Conservation (phyloP, 2,329 filamentous ascomycete genomes). For the Botrytis squamosa region DNA sequence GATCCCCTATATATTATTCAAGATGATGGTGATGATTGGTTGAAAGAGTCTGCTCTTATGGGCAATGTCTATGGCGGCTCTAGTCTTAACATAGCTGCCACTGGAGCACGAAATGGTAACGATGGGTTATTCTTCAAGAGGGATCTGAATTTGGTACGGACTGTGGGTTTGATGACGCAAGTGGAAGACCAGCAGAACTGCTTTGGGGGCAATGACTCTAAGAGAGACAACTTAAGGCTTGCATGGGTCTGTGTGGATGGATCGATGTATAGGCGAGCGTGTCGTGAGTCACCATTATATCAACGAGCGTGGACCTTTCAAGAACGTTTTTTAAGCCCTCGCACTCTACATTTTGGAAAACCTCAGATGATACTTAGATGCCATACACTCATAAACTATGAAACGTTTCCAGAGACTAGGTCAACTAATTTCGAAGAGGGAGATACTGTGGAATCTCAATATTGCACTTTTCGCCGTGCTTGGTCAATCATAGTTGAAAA, state of each 20-base stretch:
- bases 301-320: neutral
- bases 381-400: neutral
- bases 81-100: neutral
- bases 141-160: neutral
- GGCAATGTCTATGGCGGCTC: neutral
- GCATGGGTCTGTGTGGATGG: neutral
- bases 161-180: neutral
- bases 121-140: neutral
- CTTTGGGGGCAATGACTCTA: neutral
- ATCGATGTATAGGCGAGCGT: neutral
- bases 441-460: neutral
- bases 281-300: neutral
- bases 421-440: neutral
- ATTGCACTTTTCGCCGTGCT: neutral
- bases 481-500: neutral
- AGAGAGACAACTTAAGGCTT: neutral
- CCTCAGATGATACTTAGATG: neutral
- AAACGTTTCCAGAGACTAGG: neutral
- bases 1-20: neutral
- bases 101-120: neutral
- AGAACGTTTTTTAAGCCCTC: neutral
- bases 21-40: neutral
- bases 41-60: neutral
- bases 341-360: neutral
- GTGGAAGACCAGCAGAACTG: neutral